These are phyloP conservation scores for Eucalyptus tenuipes DNA, from an alignment of 345 rosid genomes.

Conservation along the genomic window DNA sequence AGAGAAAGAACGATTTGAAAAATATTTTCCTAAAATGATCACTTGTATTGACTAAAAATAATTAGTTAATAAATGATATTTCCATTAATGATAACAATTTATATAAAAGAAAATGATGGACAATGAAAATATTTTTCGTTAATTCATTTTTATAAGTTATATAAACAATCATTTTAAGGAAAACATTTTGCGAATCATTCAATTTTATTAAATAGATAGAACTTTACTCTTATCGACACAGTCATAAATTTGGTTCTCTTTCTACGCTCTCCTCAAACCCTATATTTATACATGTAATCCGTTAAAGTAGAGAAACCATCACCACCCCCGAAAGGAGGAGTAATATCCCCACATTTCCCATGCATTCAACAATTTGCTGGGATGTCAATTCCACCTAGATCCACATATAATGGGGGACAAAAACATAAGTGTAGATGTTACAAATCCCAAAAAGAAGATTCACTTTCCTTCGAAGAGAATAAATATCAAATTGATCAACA, in stretches of 20 bases:
- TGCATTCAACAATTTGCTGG: neutral
- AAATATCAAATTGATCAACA: neutral
- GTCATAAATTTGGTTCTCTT: neutral
- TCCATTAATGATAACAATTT: neutral
- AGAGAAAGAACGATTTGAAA: neutral
- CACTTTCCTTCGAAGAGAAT: neutral
- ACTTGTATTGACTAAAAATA: neutral
- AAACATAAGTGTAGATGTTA: neutral
- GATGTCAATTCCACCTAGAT: neutral
- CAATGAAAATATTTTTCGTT: neutral
- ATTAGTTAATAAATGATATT: neutral
- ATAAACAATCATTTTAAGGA: neutral
- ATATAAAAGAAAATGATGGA: neutral
- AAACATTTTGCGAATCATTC: neutral
- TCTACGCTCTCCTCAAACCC: neutral
- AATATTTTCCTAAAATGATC: neutral
- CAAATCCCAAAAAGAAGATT: neutral
- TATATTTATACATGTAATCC: neutral
- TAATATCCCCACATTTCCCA: neutral
- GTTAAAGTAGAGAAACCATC: neutral
- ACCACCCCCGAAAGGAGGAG: neutral
- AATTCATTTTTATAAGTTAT: neutral
- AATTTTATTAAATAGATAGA: neutral
- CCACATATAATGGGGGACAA: neutral
- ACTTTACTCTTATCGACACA: neutral